These are phyloP conservation scores for Cajanus cajan DNA, from an alignment of 306 rosid species.

Conservation along the genomic window DNA sequence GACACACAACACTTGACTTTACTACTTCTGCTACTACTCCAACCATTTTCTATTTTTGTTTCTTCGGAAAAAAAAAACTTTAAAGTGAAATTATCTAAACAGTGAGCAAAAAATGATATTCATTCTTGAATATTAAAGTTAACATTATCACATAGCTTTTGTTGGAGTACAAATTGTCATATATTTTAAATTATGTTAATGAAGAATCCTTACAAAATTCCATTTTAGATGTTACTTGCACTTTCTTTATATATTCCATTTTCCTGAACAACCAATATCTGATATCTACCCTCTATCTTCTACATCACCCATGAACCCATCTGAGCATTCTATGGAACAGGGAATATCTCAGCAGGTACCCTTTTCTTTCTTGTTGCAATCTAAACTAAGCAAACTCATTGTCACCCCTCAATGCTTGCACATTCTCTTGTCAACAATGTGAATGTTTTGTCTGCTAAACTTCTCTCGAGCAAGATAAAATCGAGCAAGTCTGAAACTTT, in stretches of 20 bases:
- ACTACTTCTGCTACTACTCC: neutral
- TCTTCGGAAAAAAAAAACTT: neutral
- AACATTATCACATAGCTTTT: too few species aligned
- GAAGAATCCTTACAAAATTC: neutral
- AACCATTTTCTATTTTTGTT: neutral
- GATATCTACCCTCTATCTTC: neutral
- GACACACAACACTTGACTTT: slow-evolving; percentile 26
- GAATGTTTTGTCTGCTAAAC: neutral
- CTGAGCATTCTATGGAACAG: slow-evolving; percentile 50
- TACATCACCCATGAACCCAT: slow-evolving; percentile 44
- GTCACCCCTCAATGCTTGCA: neutral
- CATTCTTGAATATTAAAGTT: neutral
- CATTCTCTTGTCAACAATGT: neutral
- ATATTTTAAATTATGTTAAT: neutral
- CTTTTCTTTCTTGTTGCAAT: slow-evolving; percentile 3
- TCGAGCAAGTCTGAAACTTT: neutral
- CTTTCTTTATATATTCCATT: slow-evolving; percentile 1
- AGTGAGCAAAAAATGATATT: neutral
- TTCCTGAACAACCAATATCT: slow-evolving; percentile 14
- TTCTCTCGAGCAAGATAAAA: neutral
- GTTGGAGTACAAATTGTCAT: neutral
- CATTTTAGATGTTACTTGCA: neutral
- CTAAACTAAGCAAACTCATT: neutral
- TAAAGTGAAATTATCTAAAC: neutral
- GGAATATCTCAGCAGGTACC: slow-evolving; percentile 58